Evolutionary conservation across 2,329 filamentous ascomycete genomes (phyloP).

Genomic region (Beauveria pseudobassiana): DNA sequence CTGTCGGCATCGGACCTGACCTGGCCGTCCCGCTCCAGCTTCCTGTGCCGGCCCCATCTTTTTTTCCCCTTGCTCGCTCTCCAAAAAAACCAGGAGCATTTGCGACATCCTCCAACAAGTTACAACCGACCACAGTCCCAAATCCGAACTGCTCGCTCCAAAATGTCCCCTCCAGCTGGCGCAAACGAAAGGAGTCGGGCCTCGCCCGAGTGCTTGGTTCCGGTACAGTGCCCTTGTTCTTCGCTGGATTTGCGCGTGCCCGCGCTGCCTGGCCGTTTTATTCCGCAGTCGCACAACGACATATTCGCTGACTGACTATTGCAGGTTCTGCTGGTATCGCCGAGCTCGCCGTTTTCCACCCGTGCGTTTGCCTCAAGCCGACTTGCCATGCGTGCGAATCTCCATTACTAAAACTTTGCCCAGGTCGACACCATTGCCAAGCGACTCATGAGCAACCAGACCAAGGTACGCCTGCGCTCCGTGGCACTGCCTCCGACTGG

Average conservation of each 20-base stretch:
- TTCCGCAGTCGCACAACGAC: background rate
- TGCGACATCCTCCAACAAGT: conserved; percentile 2
- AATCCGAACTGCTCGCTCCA: background rate
- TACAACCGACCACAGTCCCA: background rate
- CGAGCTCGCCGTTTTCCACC: conserved; percentile 88
- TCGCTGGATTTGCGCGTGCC: background rate
- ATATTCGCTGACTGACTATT: background rate
- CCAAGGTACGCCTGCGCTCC: conserved; percentile 49
- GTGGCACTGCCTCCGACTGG: background rate
- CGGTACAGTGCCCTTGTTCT: conserved; percentile 44
- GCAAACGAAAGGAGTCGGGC: conserved; percentile 73
- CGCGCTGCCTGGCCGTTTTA: conserved; percentile 7
- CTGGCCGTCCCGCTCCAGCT: background rate
- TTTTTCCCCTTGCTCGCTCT: background rate
- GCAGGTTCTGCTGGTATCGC: conserved; percentile 86
- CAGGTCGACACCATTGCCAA: conserved; percentile 97
- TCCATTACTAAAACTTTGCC: background rate
- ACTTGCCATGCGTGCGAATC: background rate
- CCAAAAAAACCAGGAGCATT: conserved; percentile 1
- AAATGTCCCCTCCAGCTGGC: conserved; percentile 53
- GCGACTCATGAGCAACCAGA: conserved; percentile 97
- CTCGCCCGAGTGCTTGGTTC: conserved; percentile 83
- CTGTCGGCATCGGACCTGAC: background rate
- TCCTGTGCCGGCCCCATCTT: background rate
- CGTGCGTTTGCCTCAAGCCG: conserved; percentile 36